These are phyloP conservation scores for Ustilago crameri DNA, from an alignment of 1,284 basidiomycete species.

Conservation along the genomic window DNA sequence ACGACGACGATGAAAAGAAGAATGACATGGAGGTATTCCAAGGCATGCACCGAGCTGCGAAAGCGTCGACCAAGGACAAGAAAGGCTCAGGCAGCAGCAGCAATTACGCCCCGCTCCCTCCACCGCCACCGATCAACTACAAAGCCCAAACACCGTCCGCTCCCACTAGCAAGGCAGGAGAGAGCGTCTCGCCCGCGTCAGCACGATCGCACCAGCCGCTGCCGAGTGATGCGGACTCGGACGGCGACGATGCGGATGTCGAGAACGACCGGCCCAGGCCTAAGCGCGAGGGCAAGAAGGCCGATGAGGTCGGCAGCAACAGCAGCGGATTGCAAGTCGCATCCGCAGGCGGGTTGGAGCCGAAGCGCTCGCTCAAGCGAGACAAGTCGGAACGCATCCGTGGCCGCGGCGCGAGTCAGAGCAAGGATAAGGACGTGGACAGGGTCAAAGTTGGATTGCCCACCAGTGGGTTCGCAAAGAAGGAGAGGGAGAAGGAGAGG, in stretches of 20 bases:
- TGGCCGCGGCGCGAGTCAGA: constrained; percentile 33
- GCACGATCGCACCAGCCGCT: constrained; percentile 15
- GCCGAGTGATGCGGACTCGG: constrained; percentile 29
- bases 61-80: constrained; percentile 34
- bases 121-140: constrained; percentile 41
- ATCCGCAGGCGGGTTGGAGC: constrained; percentile 6
- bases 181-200: constrained; percentile 26
- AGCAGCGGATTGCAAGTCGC: constrained; percentile 8
- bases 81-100: constrained; percentile 20
- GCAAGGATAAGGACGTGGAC: constrained; percentile 43
- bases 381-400: constrained; percentile 48
- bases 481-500: not conserved
- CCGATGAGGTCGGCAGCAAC: constrained; percentile 2
- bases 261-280: constrained; percentile 28
- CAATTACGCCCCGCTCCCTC: constrained; percentile 22
- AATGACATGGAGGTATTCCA: constrained; percentile 34
- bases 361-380: constrained; percentile 37
- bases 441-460: constrained; percentile 25
- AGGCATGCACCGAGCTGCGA: constrained; percentile 29
- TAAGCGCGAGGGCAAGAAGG: constrained; percentile 1
- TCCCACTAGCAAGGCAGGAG: no score
- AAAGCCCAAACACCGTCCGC: no score
- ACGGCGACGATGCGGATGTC: constrained; percentile 45
- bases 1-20: constrained; percentile 42
- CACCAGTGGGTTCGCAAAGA: not conserved